These are phyloP conservation scores for Capillidium heterosporum DNA, from an alignment of 371 early-diverging fungal genomes.

Conservation along the genomic window DNA sequence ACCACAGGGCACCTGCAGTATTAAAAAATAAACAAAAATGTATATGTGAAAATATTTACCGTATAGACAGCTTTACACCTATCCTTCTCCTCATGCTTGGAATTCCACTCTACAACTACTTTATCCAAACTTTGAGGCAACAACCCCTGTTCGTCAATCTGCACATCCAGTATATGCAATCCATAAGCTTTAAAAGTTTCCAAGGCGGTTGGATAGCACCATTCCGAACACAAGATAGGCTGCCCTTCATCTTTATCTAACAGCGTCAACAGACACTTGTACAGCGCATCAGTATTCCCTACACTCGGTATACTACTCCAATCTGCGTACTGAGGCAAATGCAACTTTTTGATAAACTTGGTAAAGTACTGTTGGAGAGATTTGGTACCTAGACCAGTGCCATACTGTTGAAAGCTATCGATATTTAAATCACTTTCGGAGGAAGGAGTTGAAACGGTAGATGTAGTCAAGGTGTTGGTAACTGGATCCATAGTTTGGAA, in stretches of 20 bases:
- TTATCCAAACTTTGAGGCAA: conserved; percentile 23
- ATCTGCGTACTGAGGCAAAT: conserved; percentile 33
- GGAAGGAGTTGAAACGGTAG: neutral
- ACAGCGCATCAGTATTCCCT: conserved; percentile 38
- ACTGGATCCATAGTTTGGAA: neutral
- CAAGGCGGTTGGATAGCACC: conserved; percentile 58
- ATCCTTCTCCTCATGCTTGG: neutral
- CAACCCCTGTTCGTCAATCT: conserved; percentile 36
- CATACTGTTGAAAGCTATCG: neutral
- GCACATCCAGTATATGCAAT: conserved; percentile 21
- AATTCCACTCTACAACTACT: conserved; percentile 16
- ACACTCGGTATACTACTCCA: conserved; percentile 31
- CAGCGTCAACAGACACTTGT: conserved; percentile 28
- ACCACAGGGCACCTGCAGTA: conserved; percentile 32
- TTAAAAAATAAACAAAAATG: neutral
- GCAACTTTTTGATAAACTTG: conserved; percentile 13
- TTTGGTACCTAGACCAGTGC: neutral
- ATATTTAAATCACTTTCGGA: neutral
- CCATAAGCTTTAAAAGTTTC: conserved; percentile 44
- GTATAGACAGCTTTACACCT: neutral
- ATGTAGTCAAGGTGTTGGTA: neutral
- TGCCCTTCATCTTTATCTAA: conserved; percentile 35
- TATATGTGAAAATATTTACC: neutral
- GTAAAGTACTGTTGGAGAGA: neutral
- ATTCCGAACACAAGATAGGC: conserved; percentile 42